Percentiles rank a stretch among this genome's conserved stretches.
phyloP scores from a whole-genome alignment of 2,329 filamentous ascomycete genomes.

The Epichloe hybrida region DNA sequence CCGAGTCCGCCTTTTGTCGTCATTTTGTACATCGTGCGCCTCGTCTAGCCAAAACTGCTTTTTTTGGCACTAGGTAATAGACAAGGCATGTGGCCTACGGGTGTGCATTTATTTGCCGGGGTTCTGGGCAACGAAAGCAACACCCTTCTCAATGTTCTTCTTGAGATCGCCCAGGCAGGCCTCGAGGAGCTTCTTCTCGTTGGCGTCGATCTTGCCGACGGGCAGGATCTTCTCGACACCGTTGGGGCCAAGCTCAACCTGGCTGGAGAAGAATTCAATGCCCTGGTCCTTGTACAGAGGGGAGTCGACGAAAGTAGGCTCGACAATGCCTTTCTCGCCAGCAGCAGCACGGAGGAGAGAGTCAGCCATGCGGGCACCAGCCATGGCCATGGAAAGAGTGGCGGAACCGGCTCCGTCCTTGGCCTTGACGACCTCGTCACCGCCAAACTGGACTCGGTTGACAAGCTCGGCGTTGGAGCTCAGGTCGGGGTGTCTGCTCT shows the following conservation, averaged over 20 bases:
- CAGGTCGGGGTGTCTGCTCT: slow-evolving; percentile 78
- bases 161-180: slow-evolving; percentile 72
- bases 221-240: slow-evolving; percentile 90
- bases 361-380: slow-evolving; percentile 74
- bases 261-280: slow-evolving; percentile 91
- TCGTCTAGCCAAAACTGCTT: not conserved
- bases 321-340: slow-evolving; percentile 87
- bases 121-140: slow-evolving; percentile 45
- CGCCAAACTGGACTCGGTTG: slow-evolving; percentile 94
- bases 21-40: slow-evolving; percentile 2
- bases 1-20: not conserved
- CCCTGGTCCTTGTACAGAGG: slow-evolving; percentile 98
- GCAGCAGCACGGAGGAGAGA: slow-evolving; percentile 82
- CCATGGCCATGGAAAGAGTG: slow-evolving; percentile 98
- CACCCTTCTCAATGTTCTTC: slow-evolving; percentile 93
- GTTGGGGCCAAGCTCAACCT: slow-evolving; percentile 89
- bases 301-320: slow-evolving; percentile 95
- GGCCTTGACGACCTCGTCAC: slow-evolving; percentile 97
- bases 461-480: slow-evolving; percentile 66
- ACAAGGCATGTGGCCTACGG: not conserved
- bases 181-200: slow-evolving; percentile 83
- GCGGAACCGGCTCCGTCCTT: slow-evolving; percentile 96
- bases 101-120: slow-evolving; percentile 38
- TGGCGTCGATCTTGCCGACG: slow-evolving; percentile 69
- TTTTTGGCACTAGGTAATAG: not conserved